Base-by-base conservation (phyloP, 495 filamentous ascomycete species). In the Lophium mytilinum region DNA sequence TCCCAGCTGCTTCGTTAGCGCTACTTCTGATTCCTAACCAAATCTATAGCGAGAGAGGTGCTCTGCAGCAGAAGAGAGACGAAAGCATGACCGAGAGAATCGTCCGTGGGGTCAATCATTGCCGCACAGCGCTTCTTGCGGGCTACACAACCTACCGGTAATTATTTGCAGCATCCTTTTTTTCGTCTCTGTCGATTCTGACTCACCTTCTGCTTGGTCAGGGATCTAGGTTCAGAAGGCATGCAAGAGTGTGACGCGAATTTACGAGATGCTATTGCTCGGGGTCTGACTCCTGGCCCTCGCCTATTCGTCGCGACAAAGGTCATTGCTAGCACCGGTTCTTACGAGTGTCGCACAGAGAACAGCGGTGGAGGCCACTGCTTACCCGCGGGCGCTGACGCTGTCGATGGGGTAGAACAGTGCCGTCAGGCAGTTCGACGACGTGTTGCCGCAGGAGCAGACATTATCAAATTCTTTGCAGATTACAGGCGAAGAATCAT, bases 121-220 rank as follows among this genome's bases (percentile, higher is more conserved):
- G 69, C 47, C 72, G 68, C 37, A 66, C 70, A 15, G 78, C 75
- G 2, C 60, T 81, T n/a, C 67, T 78, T 34, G 77, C 78, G 0
- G 77, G 78, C 24, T 80, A 75, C 66, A 80, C 76, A 2, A 80
- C 78, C 8, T 80, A 78, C 43, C 7, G n/a, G n/a, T n/a, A n/a
- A n/a, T n/a, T n/a, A n/a, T n/a, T n/a, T n/a, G n/a, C n/a, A n/a
- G n/a, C n/a, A n/a, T n/a, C n/a, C n/a, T n/a, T n/a, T n/a, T n/a
- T n/a, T n/a, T n/a, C n/a, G n/a, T n/a, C n/a, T n/a, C n/a, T n/a
- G n/a, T n/a, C n/a, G n/a, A n/a, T n/a, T n/a, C n/a, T n/a, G n/a
- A n/a, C n/a, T n/a, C n/a, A n/a, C 64, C 73, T n/a, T n/a, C n/a
- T n/a, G n/a, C n/a, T n/a, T n/a, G n/a, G n/a, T n/a, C n/a, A n/a